These are phyloP conservation scores for Starmera pachycereana DNA, from an alignment of 805 yeast genomes.

Conservation along the genomic window DNA sequence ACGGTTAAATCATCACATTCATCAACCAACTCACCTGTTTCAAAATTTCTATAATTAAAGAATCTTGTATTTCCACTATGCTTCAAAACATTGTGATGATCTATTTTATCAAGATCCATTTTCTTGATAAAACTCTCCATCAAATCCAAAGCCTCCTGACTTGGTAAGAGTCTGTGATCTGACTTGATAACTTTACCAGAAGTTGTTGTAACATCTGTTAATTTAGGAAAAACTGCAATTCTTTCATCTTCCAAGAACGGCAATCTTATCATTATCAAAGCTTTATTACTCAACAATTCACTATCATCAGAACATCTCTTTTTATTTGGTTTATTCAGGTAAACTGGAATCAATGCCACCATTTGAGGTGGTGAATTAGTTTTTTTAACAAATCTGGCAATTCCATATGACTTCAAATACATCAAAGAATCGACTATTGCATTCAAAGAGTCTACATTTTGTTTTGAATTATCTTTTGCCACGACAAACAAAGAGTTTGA, in stretches of 20 bases:
- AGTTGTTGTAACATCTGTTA: conserved; percentile 25
- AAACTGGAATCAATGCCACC: conserved; percentile 46
- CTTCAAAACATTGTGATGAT: neutral
- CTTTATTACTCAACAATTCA: conserved; percentile 19
- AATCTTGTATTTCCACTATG: no score
- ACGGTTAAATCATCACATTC: conserved; percentile 2
- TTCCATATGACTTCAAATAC: conserved; percentile 35
- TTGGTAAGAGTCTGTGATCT: conserved; percentile 23
- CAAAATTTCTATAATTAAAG: no score
- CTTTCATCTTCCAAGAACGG: conserved; percentile 74
- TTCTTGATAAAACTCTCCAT: conserved; percentile 35
- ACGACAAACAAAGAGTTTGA: conserved; percentile 50
- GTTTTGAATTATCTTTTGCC: conserved; percentile 25
- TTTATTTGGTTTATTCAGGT: conserved; percentile 15
- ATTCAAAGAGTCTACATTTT: conserved; percentile 32
- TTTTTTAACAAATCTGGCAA: conserved; percentile 56
- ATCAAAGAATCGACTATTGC: conserved; percentile 44
- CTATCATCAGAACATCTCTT: conserved; percentile 16
- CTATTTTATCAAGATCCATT: conserved; percentile 30
- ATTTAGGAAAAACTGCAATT: conserved; percentile 39
- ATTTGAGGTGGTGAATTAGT: conserved; percentile 35
- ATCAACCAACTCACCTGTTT: no score
- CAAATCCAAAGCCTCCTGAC: conserved; percentile 24
- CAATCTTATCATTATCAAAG: conserved; percentile 41
- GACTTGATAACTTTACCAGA: conserved; percentile 17